phyloP scores from a whole-genome alignment of 176 grass and related monocot species.

The sorghum (Sorghum bicolor) region DNA sequence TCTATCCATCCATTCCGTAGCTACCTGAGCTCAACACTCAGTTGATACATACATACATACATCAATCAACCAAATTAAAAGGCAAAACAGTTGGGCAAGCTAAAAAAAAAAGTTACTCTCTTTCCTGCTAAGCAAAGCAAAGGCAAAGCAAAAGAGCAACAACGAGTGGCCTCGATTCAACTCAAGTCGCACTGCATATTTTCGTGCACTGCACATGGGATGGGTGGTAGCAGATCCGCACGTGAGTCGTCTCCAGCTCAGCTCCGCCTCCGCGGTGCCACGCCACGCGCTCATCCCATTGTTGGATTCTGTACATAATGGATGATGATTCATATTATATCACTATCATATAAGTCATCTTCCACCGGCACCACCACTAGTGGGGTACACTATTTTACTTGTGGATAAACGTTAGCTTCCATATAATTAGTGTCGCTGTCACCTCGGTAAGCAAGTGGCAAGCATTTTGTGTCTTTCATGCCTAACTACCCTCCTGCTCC shows the following conservation, averaged over 20 bases:
- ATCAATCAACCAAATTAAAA: not conserved
- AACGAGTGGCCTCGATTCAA: not conserved
- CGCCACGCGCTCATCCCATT: not conserved
- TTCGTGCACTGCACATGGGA: not conserved
- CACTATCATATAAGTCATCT: not conserved
- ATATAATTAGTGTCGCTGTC: slow-evolving; percentile 3
- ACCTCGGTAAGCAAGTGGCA: not conserved
- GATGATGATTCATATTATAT: not conserved
- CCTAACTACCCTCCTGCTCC: not conserved
- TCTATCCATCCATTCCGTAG: not conserved
- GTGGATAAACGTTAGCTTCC: not conserved
- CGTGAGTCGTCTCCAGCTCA: slow-evolving; percentile 2
- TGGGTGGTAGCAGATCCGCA: not conserved
- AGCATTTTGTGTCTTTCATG: not conserved
- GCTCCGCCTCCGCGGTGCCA: not conserved
- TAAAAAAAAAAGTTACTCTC: not conserved
- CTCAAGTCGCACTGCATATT: not conserved
- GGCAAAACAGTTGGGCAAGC: not conserved
- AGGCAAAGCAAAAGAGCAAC: not conserved
- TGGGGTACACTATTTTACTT: not conserved
- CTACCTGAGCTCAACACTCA: not conserved
- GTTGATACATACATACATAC: not conserved
- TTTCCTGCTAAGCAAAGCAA: slow-evolving; percentile 25
- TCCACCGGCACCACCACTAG: not conserved
- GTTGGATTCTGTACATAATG: not conserved